Conservation (phyloP, 768 basidiomycete genomes). For the Rhizopogon vulgaris region DNA sequence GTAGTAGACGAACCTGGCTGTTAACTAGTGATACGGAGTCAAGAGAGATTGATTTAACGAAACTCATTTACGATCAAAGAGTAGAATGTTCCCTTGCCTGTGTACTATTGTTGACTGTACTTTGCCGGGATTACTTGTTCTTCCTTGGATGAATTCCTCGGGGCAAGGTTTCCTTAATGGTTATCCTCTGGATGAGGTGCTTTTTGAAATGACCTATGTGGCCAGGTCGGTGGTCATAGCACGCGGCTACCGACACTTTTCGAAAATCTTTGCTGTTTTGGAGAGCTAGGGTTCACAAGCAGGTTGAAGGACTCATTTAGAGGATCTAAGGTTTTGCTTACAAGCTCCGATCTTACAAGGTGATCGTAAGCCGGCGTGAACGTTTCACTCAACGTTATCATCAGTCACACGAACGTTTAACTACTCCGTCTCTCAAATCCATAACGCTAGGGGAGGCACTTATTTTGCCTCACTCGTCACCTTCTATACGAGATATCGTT, state of each 20-base stretch:
- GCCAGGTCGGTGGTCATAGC: constrained; percentile 20
- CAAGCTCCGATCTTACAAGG: constrained; percentile 24
- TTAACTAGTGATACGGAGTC: constrained; percentile 2
- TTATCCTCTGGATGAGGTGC: constrained; percentile 19
- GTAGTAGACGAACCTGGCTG: constrained; percentile 9
- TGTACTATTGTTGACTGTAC: constrained; percentile 25
- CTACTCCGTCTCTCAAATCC: not conserved
- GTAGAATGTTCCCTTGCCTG: constrained; percentile 15
- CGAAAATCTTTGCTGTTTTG: constrained; percentile 1
- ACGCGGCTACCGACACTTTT: constrained; percentile 11
- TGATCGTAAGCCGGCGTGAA: constrained; percentile 13
- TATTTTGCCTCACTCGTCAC: constrained; percentile 11
- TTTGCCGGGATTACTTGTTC: constrained; percentile 11
- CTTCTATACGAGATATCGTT: constrained; percentile 21
- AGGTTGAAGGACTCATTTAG: constrained; percentile 6
- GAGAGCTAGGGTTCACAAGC: not conserved
- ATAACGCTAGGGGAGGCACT: not conserved
- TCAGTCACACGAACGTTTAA: not conserved
- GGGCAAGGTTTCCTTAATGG: constrained; percentile 26
- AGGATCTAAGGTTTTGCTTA: constrained; percentile 25
- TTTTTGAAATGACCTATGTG: constrained; percentile 9
- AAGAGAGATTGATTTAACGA: constrained; percentile 15
- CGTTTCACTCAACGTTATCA: not conserved
- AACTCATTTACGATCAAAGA: constrained; percentile 7
- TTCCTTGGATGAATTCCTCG: constrained; percentile 13